phyloP scores from a whole-genome alignment of 768 basidiomycete species.

The Auricularia cornea region DNA sequence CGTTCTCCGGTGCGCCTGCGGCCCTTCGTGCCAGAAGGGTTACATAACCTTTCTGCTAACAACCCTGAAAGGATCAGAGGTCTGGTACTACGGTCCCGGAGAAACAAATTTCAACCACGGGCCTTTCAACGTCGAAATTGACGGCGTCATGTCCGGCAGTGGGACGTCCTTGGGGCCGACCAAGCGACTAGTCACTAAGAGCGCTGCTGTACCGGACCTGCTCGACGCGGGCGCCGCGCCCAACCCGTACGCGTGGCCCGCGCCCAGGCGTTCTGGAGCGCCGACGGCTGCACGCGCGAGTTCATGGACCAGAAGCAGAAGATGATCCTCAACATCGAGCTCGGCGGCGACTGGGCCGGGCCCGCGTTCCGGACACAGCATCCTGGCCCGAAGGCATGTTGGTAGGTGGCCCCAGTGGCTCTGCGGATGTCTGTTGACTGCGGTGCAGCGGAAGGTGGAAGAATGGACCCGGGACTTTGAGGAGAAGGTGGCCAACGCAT shows the following conservation, averaged over 20 bases:
- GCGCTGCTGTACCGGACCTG: too few relatives aligned
- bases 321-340: constrained; percentile 15
- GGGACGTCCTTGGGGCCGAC: too few relatives aligned
- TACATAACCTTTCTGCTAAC: too few relatives aligned
- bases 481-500: background rate
- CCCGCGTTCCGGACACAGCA: background rate
- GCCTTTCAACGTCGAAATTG: too few relatives aligned
- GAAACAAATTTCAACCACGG: too few relatives aligned
- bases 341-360: constrained; percentile 40
- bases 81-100: too few relatives aligned
- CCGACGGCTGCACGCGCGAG: constrained; percentile 26
- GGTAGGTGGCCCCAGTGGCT: background rate
- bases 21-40: too few relatives aligned
- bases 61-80: too few relatives aligned
- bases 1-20: too few relatives aligned
- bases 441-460: background rate
- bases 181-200: too few relatives aligned
- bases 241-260: constrained; percentile 34
- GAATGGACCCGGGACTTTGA: background rate
- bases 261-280: constrained; percentile 32
- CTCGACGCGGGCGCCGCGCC: constrained; percentile 20
- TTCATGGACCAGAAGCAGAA: constrained; percentile 33
- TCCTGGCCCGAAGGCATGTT: background rate
- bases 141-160: too few relatives aligned
- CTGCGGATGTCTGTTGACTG: background rate